Evolutionary conservation across 345 rosid species (phyloP).

Genomic region (Syzygium grande): DNA sequence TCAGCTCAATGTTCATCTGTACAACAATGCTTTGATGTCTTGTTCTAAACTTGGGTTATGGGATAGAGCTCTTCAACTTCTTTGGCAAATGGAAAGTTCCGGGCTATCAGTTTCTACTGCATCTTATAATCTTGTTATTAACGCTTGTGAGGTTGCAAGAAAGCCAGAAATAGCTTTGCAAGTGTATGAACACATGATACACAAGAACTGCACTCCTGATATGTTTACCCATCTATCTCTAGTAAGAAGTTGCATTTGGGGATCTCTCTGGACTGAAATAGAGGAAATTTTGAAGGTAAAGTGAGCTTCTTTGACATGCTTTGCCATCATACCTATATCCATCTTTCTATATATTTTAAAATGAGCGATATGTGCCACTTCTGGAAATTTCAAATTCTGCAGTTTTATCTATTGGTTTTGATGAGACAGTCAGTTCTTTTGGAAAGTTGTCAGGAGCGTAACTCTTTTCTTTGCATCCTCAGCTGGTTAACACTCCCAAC

Average conservation of each 20-base stretch:
- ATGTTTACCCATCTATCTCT: constrained; percentile 63
- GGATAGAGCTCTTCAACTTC: constrained; percentile 69
- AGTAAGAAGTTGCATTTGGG: constrained; percentile 70
- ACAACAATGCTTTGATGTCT: constrained; percentile 51
- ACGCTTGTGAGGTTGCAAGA: constrained; percentile 64
- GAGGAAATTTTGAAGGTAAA: constrained; percentile 51
- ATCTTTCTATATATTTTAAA: not conserved
- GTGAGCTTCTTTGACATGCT: not conserved
- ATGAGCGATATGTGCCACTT: not conserved
- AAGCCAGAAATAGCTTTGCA: constrained; percentile 58
- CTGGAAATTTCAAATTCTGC: not conserved
- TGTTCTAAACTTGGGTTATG: constrained; percentile 73
- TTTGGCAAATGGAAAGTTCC: constrained; percentile 66
- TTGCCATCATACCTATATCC: not conserved
- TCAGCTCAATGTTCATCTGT: constrained; percentile 40
- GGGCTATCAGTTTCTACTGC: constrained; percentile 37
- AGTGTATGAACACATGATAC: constrained; percentile 67
- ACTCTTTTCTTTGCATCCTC: not conserved
- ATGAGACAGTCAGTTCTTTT: not conserved
- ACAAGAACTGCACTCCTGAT: constrained; percentile 40
- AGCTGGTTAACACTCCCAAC: not conserved
- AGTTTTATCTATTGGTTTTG: not conserved
- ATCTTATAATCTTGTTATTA: constrained; percentile 59
- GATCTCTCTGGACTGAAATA: constrained; percentile 67
- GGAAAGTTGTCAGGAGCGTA: not conserved